Evolutionary conservation across 805 yeast species (phyloP), one percentile per base, ranked within the genome.

Genomic region (Vanderwaltozyma verrucispora): DNA sequence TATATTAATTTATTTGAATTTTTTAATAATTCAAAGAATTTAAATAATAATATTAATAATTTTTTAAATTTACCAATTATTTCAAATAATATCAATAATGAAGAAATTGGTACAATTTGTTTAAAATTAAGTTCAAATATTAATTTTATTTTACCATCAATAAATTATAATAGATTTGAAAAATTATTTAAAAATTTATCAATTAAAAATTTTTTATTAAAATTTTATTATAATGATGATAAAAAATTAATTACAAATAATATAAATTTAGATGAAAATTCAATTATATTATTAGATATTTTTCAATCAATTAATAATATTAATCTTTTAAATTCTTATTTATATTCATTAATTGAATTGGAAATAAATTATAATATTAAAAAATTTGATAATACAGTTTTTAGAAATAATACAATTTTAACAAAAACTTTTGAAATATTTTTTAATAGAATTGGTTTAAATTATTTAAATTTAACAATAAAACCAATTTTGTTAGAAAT

Each of bases 331-430:
- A 21, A 21, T 21, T 7, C 6, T 21, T 21, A 21, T 21, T 21
- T 21, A 9, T 7, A 21, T 21, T 21, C 23, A 21, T 21, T 88
- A 39, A 75, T 84, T 57, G 78, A 77, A 25, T 67, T 63, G 15
- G 96, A 87, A 54, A 64, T 86, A 31, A 57, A 63, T 17, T 30
- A 21, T 13, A n/a, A 16, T 13, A 20, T 24, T 19, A 25, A 21
- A 12, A 54, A 52, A 65, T 30, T 75, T 3, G 70, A 73, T 45
- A 78, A 74, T 44, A 71, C 84, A 0, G 54, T 85, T 13, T 89
- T 89, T 51, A 68, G 98, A 47, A 95, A 96, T 0, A 82, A 85
- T 39, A 77, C 95, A 1, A 68, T 89, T 4, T 67, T 92, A 42
- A 79, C 95, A 0, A 84, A 84, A 53, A 70, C 95, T 0, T 56